Evolutionary conservation across 148 eudicot genomes (phyloP), one percentile per base, ranked within the genome.

Genomic region (Camellia sinensis): DNA sequence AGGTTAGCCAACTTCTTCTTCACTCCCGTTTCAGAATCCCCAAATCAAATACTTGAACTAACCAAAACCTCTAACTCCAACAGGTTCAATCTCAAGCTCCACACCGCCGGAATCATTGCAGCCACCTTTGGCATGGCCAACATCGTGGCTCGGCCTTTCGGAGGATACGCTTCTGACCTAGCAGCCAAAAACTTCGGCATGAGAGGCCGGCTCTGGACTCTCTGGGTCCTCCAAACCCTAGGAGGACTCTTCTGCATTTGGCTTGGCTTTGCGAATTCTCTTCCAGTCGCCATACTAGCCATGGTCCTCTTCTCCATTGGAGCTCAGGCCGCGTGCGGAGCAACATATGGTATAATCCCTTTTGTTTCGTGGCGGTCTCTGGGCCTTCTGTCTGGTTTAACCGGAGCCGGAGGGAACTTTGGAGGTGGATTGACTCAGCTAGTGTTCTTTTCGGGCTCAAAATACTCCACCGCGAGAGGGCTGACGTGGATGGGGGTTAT

Each of bases 91-190:
- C 84, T 94, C 6, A 83, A 91, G 76, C 91, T 94, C 11, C 95
- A 88, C 76, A 90, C 90, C 0, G 98, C 98, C 2, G 95, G 98
- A 78, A 74, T 85, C 7, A 81, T 92, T 3, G 97, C 97, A 0
- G 98, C 98, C 0, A 81, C 90, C 60, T 93, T 90, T 41, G 98
- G 98, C 3, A 86, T 95, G 94, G 89, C 94, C 0, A 95, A 93
- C 85, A 40, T 93, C 10, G 53, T 82, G 6, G 80, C 98, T 0
- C 90, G 96, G 0, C 97, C 94, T 0, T 74, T 88, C 0, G 97
- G 98, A 0, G 97, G 98, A 37, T 75, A 76, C 2, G 90, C 88
- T 2, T 93, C 97, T 0, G 98, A 95, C 80, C 56, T 52, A 3
- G 84, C 88, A 13, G 92, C 94, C 7, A 68, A 80, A 1, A 60